A percentile compares a stretch with the other conserved stretches of the same genome.
phyloP scores from a whole-genome alignment of 306 rosid genomes.

The Mucuna pruriens region DNA sequence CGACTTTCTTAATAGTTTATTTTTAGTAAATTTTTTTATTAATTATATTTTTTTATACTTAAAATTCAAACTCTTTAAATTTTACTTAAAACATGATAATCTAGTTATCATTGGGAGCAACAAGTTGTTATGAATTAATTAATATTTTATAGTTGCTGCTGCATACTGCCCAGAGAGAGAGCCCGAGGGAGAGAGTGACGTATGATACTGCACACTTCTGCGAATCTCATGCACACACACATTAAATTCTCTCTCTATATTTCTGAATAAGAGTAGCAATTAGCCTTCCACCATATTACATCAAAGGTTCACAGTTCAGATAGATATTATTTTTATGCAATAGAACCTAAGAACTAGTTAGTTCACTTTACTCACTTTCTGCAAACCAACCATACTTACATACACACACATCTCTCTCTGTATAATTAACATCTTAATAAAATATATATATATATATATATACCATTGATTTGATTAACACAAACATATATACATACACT shows the following conservation, averaged over 20 bases:
- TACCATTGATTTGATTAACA: neutral
- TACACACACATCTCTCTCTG: neutral
- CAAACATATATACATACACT: neutral
- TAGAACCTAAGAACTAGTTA: constrained; percentile 9
- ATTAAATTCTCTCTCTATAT: neutral
- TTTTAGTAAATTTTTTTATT: too few species aligned
- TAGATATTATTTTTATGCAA: neutral
- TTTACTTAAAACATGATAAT: too few species aligned
- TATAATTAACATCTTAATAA: neutral
- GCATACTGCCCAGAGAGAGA: neutral
- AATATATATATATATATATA: too few species aligned
- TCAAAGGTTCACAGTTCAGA: constrained; percentile 2
- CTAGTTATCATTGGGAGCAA: too few species aligned
- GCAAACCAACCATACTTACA: neutral
- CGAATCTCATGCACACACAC: constrained; percentile 32
- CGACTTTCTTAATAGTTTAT: too few species aligned
- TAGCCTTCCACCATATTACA: constrained; percentile 17
- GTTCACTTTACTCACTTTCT: constrained; percentile 17
- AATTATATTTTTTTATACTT: too few species aligned
- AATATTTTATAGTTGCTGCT: neutral
- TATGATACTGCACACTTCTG: constrained; percentile 24
- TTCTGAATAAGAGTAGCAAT: constrained; percentile 10
- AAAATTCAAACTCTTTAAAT: too few species aligned
- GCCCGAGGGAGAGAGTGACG: constrained; percentile 23
- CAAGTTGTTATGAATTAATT: too few species aligned